Base-by-base conservation (phyloP, 495 filamentous ascomycete species). In the Talaromyces adpressus region DNA sequence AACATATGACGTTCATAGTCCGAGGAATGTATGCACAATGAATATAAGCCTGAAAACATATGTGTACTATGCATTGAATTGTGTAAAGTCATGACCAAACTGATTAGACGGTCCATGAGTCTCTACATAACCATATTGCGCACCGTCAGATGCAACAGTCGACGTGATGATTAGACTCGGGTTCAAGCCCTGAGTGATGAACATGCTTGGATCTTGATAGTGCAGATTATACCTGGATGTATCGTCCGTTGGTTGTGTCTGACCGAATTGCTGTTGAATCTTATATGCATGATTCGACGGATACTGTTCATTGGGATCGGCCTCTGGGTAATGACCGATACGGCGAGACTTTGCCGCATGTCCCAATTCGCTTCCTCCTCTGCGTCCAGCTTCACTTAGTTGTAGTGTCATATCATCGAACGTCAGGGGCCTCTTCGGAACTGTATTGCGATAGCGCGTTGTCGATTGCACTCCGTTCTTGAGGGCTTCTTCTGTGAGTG, bases 391-490 rank as follows among this genome's bases (percentile, higher is more conserved):
- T 20, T 76, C 74, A 66, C 85, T 84, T 34, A 84, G 78, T 52
- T 81, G 76, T 29, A 75, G 75, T 14, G 73, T 75, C 20, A 81
- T 78, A 25, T 71, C 66, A 14, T 81, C 75, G 16, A 78, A 72
- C 62, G 69, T 77, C 8, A 68, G 63, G 14, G 64, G 63, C 64
- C 81, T 85, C 66, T 80, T 85, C 68, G 71, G 74, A 58, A 73
- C 69, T 51, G 82, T 79, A 68, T 82, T 84, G 54, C 90, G 81
- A 70, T 88, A 92, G 47, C 90, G 80, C 2, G 90, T 93, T 6
- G 90, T 93, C 0, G 88, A 89, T 70, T 88, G 84, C 62, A 92
- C 83, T 22, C 85, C 88, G 22, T 84, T 75, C 51, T 70, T 68
- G 29, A 87, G 69, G 6, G 89, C 87, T 63, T 86, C 81, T 6